Evolutionary conservation across 2,329 filamentous ascomycete species (phyloP), one percentile per base, ranked within the genome.

Genomic region (Metarhizium brunneum): DNA sequence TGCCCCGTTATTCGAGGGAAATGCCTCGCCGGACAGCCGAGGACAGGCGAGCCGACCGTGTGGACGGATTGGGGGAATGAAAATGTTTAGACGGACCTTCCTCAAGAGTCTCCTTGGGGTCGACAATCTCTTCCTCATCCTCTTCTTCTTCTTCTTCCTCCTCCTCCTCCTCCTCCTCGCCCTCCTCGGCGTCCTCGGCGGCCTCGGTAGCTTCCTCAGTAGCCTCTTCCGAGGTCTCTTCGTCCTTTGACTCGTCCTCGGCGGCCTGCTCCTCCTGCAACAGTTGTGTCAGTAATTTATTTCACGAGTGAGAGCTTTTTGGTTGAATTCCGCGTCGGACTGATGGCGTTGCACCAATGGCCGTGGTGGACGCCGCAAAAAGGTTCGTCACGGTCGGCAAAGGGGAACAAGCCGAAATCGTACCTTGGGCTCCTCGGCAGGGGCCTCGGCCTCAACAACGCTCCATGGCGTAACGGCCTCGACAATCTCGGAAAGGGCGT

Each of bases 31-130:
- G 52, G 53, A 45, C 52, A 45, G 50, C 59, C 54, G 54, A 40
- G 18, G 11, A 16, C 47, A 50, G 16, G 6, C 42, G n/a, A 45
- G 18, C 42, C 42, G 42, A 10, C n/a, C 7, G 16, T 20, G 18
- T 6, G 6, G 42, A 6, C n/a, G 42, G 11, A 25, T 4, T 8
- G 16, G 16, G 18, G 16, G 32, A 20, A 11, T 45, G 16, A 5
- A 45, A 45, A 45, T 20, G 42, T 45, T 6, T 35, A 54, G 57
- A 71, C 90, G 81, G 75, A 97, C 94, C 91, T 83, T 95, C 90
- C 76, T 95, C 88, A 60, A 97, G 76, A 73, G 83, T 82, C 60
- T 92, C 89, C 82, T 95, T 95, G 65, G 87, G 85, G 72, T 97
- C 92, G 64, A 87, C 85, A 59, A 92, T 87, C 60, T 92, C 89